Evolutionary conservation across 345 rosid genomes (phyloP), one percentile per base, ranked within the genome.

Genomic region (Lepidium sativum): DNA sequence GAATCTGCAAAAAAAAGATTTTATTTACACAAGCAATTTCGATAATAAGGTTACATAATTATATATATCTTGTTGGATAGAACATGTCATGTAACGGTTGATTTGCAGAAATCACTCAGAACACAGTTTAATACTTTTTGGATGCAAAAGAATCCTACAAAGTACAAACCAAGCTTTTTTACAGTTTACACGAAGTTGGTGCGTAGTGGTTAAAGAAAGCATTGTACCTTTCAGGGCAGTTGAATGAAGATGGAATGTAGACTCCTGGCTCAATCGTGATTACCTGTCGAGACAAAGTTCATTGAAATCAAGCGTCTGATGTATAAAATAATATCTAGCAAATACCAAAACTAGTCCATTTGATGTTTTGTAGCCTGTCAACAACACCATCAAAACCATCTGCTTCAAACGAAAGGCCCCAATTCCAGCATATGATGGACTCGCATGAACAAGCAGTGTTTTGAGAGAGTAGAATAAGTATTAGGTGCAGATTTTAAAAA

Each of bases 201-300:
- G 33, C 4, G 2, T 7, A 20, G 44, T 23, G 41, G n/a, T 42
- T 42, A 7, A 51, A 51, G 44, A 29, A 33, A 73, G 31, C 2
- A 11, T 8, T 59, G 20, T 78, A 90, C 97, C 97, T 84, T 69
- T 85, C 88, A 34, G 92, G 86, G 63, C 81, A 75, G 49, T 79
- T 64, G 58, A 79, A 83, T 63, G 64, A 74, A 34, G 78, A 62
- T 16, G 97, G 96, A 66, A 90, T 76, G 75, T 94, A 94, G 62
- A 94, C 84, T 76, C 96, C 97, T 33, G 99, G 96, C 77, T 94
- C 97, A 60, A 94, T 88, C 20, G 99, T 94, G 71, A 94, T 83
- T 68, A 94, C 96, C 99, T 94, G 84, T 64, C 60, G 62, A 77
- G 34, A 56, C 52, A 74, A 0, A 0, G 33, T 43, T 53, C 41